Conservation (phyloP, 306 rosid species). For the Prunus dulcis region DNA sequence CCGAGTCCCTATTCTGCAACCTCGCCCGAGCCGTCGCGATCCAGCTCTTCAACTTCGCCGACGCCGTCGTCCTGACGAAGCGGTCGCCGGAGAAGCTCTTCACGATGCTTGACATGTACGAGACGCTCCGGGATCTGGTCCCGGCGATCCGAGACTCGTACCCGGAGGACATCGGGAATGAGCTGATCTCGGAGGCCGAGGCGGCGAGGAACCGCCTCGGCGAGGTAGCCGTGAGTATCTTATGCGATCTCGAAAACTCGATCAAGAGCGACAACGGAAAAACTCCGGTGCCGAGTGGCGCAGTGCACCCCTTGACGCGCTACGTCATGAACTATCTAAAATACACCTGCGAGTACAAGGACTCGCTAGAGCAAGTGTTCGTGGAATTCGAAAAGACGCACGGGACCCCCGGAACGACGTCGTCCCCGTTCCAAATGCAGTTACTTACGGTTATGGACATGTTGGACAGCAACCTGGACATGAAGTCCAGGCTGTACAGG, state of each 20-base stretch:
- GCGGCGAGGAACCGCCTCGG: constrained; percentile 33
- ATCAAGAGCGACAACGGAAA: constrained; percentile 58
- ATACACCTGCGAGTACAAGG: constrained; percentile 74
- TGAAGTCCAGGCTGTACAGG: constrained; percentile 57
- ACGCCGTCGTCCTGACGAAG: constrained; percentile 49
- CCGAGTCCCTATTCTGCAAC: constrained; percentile 36
- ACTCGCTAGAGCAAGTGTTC: constrained; percentile 59
- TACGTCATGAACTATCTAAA: constrained; percentile 79
- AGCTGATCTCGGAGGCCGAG: constrained; percentile 36
- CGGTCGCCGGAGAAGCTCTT: constrained; percentile 66
- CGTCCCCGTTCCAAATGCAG: constrained; percentile 44
- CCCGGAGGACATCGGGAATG: constrained; percentile 25
- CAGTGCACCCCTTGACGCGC: constrained; percentile 76
- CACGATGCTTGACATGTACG: constrained; percentile 74
- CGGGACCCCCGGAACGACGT: constrained; percentile 15
- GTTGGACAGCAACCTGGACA: constrained; percentile 54
- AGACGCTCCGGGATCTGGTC: constrained; percentile 51
- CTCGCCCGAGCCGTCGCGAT: constrained; percentile 40
- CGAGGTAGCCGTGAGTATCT: constrained; percentile 44
- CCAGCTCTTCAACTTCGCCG: constrained; percentile 56
- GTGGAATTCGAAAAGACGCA: constrained; percentile 3
- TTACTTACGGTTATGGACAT: constrained; percentile 52
- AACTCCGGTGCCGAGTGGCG: constrained; percentile 68
- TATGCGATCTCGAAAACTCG: constrained; percentile 58
- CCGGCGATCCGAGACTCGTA: constrained; percentile 17